Conservation (phyloP, 192 early-diverging fungal genomes). For the Jimgerdemannia lactiflua region DNA sequence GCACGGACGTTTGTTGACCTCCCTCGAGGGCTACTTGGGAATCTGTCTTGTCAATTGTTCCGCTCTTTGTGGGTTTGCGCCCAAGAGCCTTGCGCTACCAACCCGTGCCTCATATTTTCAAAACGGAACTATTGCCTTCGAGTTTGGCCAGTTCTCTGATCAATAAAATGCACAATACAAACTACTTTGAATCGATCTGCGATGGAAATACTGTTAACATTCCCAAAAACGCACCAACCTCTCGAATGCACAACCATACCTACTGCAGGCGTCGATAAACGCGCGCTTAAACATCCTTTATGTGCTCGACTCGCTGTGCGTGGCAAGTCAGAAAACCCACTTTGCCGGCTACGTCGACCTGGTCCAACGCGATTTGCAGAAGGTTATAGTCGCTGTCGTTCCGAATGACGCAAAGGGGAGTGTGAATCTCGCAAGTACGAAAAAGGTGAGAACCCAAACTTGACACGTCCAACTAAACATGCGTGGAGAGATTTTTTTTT, state of each 20-base stretch:
- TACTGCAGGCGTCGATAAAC: slow-evolving; percentile 41
- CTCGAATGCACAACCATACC: not conserved
- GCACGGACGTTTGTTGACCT: too few relatives aligned
- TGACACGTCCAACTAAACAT: not conserved
- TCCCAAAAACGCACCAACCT: not conserved
- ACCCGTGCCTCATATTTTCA: not conserved
- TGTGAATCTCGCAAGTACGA: slow-evolving; percentile 49
- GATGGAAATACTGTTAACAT: not conserved
- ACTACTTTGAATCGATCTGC: not conserved
- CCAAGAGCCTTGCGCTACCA: not conserved
- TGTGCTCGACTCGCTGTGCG: slow-evolving; percentile 51
- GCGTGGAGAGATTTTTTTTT: not conserved
- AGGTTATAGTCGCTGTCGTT: slow-evolving; percentile 40
- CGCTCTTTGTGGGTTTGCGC: too few relatives aligned
- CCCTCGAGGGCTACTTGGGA: too few relatives aligned
- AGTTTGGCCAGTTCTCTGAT: not conserved
- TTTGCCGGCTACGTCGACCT: slow-evolving; percentile 49
- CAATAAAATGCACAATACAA: slow-evolving; percentile 4
- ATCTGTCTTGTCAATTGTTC: too few relatives aligned
- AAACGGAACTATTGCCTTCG: not conserved
- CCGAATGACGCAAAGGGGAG: slow-evolving; percentile 44
- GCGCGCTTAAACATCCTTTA: slow-evolving; percentile 56
- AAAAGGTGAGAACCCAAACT: slow-evolving; percentile 33
- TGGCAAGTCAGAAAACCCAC: slow-evolving; percentile 37
- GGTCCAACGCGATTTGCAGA: slow-evolving; percentile 35